phyloP scores from a whole-genome alignment of 2,329 filamentous ascomycete species.

The Ophiosphaerella herpotricha region DNA sequence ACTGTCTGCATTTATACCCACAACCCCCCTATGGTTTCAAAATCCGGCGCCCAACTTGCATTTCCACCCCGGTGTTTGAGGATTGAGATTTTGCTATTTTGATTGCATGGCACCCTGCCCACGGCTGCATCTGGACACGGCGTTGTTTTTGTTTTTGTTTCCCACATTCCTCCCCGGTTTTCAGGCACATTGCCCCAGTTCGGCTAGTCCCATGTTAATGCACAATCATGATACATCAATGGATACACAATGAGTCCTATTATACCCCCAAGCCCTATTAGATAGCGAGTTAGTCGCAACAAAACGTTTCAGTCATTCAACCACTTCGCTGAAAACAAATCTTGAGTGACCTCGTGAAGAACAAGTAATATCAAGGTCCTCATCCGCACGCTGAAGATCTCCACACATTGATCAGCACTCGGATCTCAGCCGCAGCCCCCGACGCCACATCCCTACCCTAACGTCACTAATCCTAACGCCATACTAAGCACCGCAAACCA shows the following conservation, averaged over 20 bases:
- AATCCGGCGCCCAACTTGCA: conserved; percentile 19
- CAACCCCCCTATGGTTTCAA: conserved; percentile 9
- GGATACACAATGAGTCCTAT: conserved; percentile 14
- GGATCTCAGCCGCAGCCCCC: not conserved
- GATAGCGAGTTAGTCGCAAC: not conserved
- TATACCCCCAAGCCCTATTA: conserved; percentile 6
- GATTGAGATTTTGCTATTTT: conserved; percentile 1
- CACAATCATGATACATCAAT: conserved; percentile 19
- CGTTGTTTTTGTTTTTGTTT: conserved; percentile 10
- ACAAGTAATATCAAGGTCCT: not conserved
- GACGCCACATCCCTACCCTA: not conserved
- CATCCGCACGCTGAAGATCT: not conserved
- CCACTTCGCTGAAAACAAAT: too few relatives aligned
- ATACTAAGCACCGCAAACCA: not conserved
- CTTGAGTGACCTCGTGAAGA: too few relatives aligned
- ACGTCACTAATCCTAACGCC: not conserved
- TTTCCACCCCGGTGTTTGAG: conserved; percentile 18
- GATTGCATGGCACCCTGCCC: conserved; percentile 7
- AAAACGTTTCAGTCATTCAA: not conserved
- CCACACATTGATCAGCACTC: not conserved
- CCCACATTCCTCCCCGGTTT: not conserved
- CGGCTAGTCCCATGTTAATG: conserved; percentile 11
- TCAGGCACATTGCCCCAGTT: not conserved
- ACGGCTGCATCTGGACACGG: conserved; percentile 16
- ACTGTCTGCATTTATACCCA: conserved; percentile 27